Evolutionary conservation across 768 basidiomycete species (phyloP).

Genomic region (Serendipita vermifera): DNA sequence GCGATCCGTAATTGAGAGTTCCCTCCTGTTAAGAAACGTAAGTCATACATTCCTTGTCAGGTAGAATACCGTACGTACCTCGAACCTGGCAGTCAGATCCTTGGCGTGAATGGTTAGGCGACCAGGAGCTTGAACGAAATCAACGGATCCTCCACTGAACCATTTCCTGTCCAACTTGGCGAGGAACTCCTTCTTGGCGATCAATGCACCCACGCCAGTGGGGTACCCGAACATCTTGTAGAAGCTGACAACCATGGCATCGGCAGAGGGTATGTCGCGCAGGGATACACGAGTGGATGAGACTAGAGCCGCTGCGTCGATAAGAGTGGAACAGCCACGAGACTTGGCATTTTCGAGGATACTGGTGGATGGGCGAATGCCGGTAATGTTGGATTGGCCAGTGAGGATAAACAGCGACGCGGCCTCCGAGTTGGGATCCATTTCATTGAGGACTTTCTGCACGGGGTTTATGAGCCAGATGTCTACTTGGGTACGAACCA

Average conservation of each 20-base stretch:
- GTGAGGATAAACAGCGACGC: constrained; percentile 63
- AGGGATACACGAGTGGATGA: constrained; percentile 59
- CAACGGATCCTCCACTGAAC: constrained; percentile 76
- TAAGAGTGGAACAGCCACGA: constrained; percentile 58
- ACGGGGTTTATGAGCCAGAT: too few relatives aligned
- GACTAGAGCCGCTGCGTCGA: constrained; percentile 72
- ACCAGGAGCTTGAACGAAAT: constrained; percentile 74
- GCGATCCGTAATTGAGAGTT: constrained; percentile 66
- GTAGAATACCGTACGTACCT: constrained; percentile 34
- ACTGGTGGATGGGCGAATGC: constrained; percentile 41
- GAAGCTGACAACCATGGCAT: constrained; percentile 73
- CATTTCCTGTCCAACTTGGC: constrained; percentile 51
- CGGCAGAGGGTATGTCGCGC: constrained; percentile 45
- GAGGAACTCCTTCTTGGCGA: constrained; percentile 61
- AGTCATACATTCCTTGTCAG: too few relatives aligned
- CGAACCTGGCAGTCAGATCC: constrained; percentile 59
- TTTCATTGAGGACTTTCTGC: too few relatives aligned
- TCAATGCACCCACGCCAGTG: constrained; percentile 67
- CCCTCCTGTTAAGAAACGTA: constrained; percentile 44
- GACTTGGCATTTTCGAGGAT: constrained; percentile 50
- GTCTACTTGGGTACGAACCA: too few relatives aligned
- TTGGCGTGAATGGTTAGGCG: constrained; percentile 45
- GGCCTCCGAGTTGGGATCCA: too few relatives aligned
- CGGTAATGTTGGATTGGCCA: constrained; percentile 72
- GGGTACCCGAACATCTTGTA: constrained; percentile 90